Evolutionary conservation across 805 yeast genomes (phyloP).

Genomic region (Pichia eremophila): DNA sequence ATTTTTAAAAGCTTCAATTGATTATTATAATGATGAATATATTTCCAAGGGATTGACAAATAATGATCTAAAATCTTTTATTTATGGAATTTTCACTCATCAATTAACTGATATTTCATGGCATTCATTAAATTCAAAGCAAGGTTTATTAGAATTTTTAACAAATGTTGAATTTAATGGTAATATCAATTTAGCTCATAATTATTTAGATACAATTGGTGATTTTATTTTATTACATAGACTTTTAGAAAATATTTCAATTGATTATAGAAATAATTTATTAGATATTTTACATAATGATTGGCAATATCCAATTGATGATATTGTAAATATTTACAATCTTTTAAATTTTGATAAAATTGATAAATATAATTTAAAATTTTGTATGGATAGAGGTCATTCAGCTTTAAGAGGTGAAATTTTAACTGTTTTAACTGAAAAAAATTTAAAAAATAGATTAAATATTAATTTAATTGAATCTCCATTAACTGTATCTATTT

Average conservation of each 20-base stretch:
- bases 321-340: constrained; percentile 32
- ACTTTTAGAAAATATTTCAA: constrained; percentile 23
- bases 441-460: constrained; percentile 4
- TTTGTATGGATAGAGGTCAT: constrained; percentile 49
- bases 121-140: constrained; percentile 50
- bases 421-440: constrained; percentile 7
- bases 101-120: constrained; percentile 59
- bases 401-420: constrained; percentile 43
- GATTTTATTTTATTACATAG: constrained; percentile 43
- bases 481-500: constrained; percentile 33
- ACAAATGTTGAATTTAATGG: constrained; percentile 48
- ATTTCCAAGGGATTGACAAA: constrained; percentile 16
- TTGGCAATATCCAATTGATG: constrained; percentile 38
- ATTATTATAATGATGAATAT: constrained; percentile 26
- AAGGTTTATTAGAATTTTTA: constrained; percentile 46
- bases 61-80: constrained; percentile 38
- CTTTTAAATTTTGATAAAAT: constrained; percentile 29
- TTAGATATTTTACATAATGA: constrained; percentile 19
- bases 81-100: constrained; percentile 51
- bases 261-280: constrained; percentile 2
- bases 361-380: constrained; percentile 25
- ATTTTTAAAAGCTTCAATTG: constrained; percentile 39
- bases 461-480: constrained; percentile 23
- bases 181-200: constrained; percentile 39
- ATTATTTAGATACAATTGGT: constrained; percentile 52